A percentile compares a stretch with the other conserved stretches of the same genome.
Conservation (phyloP, 805 yeast species). For the Ogataea pini region DNA sequence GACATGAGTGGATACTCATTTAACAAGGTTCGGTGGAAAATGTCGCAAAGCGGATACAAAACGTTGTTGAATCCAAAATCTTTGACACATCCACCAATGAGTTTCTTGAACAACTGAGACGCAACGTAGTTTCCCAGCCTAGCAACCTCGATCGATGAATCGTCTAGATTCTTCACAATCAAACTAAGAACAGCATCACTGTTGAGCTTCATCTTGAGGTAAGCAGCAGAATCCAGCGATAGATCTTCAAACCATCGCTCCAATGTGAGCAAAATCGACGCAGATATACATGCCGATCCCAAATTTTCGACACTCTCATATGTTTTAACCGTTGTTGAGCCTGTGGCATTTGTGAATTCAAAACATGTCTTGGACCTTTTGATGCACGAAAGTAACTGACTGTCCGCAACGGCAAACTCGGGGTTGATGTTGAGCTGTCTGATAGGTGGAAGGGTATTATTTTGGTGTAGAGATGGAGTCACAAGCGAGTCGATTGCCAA, state of each 20-base stretch:
- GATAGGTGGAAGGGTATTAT: constrained; percentile 26
- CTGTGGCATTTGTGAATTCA: constrained; percentile 38
- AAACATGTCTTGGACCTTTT: constrained; percentile 66
- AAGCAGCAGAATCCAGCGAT: constrained; percentile 57
- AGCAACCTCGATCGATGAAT: constrained; percentile 35
- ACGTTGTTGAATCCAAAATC: constrained; percentile 80
- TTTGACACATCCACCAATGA: constrained; percentile 69
- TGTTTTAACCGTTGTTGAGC: constrained; percentile 12
- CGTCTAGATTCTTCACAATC: constrained; percentile 49
- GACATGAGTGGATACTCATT: constrained; percentile 66
- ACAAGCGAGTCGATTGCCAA: constrained; percentile 50
- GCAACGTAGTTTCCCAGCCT: constrained; percentile 52
- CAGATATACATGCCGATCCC: constrained; percentile 56
- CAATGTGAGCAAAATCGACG: constrained; percentile 60
- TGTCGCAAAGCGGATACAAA: constrained; percentile 65
- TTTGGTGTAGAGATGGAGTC: constrained; percentile 36
- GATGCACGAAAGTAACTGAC: constrained; percentile 43
- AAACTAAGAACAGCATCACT: constrained; percentile 42
- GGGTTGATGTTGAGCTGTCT: constrained; percentile 27
- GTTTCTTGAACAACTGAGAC: constrained; percentile 52
- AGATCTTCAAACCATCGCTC: constrained; percentile 62
- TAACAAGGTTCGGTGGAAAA: constrained; percentile 59
- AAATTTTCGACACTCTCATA: constrained; percentile 52
- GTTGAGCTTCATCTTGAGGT: constrained; percentile 39
- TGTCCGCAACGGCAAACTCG: constrained; percentile 30